Percentiles rank a stretch among this genome's conserved stretches.
These are phyloP conservation scores for Elsinoe ampelina DNA, from an alignment of 2,329 filamentous ascomycete species.

Conservation along the genomic window DNA sequence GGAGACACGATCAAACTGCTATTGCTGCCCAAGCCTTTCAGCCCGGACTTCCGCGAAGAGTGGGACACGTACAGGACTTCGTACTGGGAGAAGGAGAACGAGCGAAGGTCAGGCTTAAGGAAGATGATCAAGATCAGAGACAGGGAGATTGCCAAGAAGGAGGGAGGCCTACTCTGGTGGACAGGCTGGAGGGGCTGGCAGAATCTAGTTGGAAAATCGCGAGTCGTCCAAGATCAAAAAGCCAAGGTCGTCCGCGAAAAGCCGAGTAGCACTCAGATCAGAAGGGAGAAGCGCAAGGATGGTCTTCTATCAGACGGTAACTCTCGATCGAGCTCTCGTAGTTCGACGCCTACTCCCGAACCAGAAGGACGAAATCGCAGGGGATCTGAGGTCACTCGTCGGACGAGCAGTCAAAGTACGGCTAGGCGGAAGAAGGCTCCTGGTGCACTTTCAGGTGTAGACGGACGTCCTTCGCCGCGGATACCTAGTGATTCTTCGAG, in stretches of 20 bases:
- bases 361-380: constrained; percentile 22
- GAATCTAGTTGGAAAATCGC: constrained; percentile 20
- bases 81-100: constrained; percentile 96
- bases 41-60: constrained; percentile 85
- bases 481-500: constrained; percentile 11
- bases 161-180: constrained; percentile 79
- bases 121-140: constrained; percentile 61
- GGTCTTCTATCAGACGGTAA: constrained; percentile 16
- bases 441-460: neutral
- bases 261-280: constrained; percentile 25
- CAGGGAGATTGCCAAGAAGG: constrained; percentile 56
- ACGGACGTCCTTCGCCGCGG: neutral
- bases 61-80: constrained; percentile 93
- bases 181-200: constrained; percentile 57
- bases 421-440: constrained; percentile 9
- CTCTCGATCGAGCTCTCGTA: constrained; percentile 24
- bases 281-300: constrained; percentile 19
- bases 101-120: constrained; percentile 66
- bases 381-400: constrained; percentile 5
- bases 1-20: constrained; percentile 89
- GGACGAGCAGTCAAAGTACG: constrained; percentile 12
- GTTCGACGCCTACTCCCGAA: constrained; percentile 26
- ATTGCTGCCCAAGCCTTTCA: constrained; percentile 88
- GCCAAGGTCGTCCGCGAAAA: constrained; percentile 13
- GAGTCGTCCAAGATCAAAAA: constrained; percentile 5